phyloP scores from a whole-genome alignment of 2,329 filamentous ascomycete genomes.

The Monosporascus sp. region DNA sequence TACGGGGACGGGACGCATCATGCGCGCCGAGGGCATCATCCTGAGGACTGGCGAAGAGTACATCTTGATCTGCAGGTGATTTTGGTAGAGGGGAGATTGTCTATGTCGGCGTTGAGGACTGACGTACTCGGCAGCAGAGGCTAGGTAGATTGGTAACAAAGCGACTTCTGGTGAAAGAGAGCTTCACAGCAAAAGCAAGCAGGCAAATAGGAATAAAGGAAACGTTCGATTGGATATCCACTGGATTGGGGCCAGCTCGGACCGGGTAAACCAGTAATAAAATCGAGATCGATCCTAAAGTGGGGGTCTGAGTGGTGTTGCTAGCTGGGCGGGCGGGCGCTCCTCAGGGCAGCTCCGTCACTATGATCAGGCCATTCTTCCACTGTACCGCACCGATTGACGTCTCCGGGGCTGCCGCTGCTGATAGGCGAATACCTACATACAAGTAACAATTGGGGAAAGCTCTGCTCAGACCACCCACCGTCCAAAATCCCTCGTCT shows the following conservation, averaged over 20 bases:
- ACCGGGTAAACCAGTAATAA: neutral
- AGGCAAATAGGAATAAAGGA: neutral
- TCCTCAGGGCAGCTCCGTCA: too few relatives aligned
- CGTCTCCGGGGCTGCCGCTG: too few relatives aligned
- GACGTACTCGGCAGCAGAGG: slow-evolving; percentile 3
- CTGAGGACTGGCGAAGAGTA: slow-evolving; percentile 59
- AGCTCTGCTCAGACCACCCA: slow-evolving; percentile 24
- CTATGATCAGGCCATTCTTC: too few relatives aligned
- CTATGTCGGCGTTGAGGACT: slow-evolving; percentile 4
- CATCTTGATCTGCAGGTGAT: slow-evolving; percentile 41
- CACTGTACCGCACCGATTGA: too few relatives aligned
- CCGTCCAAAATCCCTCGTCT: slow-evolving; percentile 19
- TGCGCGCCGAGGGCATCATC: slow-evolving; percentile 61
- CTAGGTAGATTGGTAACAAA: neutral
- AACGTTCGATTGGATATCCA: neutral
- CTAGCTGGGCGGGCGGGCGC: too few relatives aligned
- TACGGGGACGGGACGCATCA: slow-evolving; percentile 70
- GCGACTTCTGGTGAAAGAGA: neutral
- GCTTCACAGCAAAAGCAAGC: neutral
- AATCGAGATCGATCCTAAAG: neutral
- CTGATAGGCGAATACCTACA: neutral
- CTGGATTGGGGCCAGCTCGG: neutral
- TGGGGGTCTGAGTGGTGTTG: neutral
- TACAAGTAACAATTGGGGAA: neutral
- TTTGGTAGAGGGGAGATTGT: slow-evolving; percentile 17